phyloP scores from a whole-genome alignment of 176 grass and related monocot species.

The Carex myosuroides region DNA sequence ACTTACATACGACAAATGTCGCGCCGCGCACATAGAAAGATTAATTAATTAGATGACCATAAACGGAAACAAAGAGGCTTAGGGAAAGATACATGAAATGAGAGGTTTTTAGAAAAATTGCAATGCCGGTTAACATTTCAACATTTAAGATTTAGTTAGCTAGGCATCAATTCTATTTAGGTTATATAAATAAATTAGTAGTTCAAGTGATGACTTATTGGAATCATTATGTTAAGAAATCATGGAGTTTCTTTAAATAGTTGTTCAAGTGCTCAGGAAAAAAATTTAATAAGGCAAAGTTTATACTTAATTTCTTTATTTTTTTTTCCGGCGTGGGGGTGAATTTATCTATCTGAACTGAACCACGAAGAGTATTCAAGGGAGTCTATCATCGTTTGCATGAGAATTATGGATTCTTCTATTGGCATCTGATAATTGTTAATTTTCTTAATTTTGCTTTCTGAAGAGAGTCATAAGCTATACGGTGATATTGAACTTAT shows the following conservation, averaged over 20 bases:
- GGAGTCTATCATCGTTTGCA: not conserved
- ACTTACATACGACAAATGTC: not conserved
- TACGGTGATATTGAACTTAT: not conserved
- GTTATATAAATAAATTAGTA: not conserved
- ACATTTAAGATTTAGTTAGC: not conserved
- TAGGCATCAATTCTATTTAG: not conserved
- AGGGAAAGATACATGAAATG: not conserved
- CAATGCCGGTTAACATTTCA: too few species aligned
- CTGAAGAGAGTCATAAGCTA: not conserved
- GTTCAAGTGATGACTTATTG: not conserved
- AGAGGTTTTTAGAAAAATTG: not conserved
- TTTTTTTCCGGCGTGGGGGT: too few species aligned
- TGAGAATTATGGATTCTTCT: not conserved
- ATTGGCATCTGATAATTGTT: not conserved
- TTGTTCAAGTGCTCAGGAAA: not conserved
- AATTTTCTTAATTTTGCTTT: not conserved
- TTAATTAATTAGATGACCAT: not conserved
- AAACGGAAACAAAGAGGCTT: not conserved
- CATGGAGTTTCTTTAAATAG: not conserved
- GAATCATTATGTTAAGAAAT: not conserved
- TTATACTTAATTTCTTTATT: too few species aligned
- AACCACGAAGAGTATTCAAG: too few species aligned
- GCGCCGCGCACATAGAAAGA: not conserved
- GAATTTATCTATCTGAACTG: too few species aligned
- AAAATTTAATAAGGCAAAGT: too few species aligned